Evolutionary conservation across 108 stramenopile species (phyloP), one percentile per base, ranked within the genome.

Genomic region (Pseudonitzschia delicatissima): DNA sequence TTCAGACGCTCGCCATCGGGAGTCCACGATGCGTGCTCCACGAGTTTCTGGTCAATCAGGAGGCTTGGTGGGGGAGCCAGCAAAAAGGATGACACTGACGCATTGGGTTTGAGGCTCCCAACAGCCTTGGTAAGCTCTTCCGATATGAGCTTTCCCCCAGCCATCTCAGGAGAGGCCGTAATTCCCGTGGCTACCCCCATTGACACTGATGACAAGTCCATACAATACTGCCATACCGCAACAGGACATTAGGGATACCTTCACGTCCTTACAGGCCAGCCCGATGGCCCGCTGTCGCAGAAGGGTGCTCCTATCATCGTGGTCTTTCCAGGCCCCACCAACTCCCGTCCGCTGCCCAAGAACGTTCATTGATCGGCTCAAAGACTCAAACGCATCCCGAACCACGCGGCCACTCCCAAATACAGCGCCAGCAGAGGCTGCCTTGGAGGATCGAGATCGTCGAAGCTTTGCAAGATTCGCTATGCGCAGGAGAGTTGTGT

Each of bases 321-420:
- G 65, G 64, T 94, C 82, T 45, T 85, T 83, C 93, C 93, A 94
- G 4, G 67, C 63, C 20, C 88, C 88, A 26, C 93, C 93, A 26
- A 94, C 88, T 31, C 93, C 93, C 44, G 81, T 82, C 29, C 85
- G 82, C 44, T 84, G 73, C 34, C 93, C 93, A 33, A 94, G 61
- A n/a, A 90, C 69, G 77, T 91, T 87, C 76, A 91, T 87, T 4
- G 93, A 84, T 66, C 93, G 74, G 17, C 76, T 57, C n/a, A 94
- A 58, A 2, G 81, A 85, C 52, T 88, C 85, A 70, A 94, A 90
- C 32, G 86, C 80, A 62, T 92, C 90, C 12, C 88, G 80, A 12
- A 90, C 88, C 11, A 66, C 45, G 15, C 90, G 77, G 2, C 93
- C 93, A 39, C 77, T 87, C 13, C 75, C 73, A 26, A 82, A 66